Evolutionary conservation across 768 basidiomycete genomes (phyloP), one percentile per base, ranked within the genome.

Genomic region (Phanerochaete carnosa): DNA sequence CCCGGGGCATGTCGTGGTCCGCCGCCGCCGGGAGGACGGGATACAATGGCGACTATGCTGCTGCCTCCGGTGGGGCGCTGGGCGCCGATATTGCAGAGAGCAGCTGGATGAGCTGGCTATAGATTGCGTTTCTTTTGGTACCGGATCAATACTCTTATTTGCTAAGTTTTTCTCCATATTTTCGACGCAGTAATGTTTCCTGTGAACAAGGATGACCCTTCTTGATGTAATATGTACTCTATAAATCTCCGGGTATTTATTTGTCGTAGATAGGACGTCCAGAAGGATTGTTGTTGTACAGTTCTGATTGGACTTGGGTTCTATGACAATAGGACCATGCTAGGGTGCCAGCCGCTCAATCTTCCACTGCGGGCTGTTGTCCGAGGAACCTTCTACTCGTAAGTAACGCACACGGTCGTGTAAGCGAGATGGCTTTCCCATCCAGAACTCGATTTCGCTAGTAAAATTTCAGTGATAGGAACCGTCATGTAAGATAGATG

Each of bases 371-470:
- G 83, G 78, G 25, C 76, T 70, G 46, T 81, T 82, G 13, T 82
- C 80, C 0, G 78, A 63, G 16, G 80, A 75, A 35, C 74, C 79
- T 52, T 79, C 77, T 22, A 74, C 70, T n/a, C 84, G 85, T 53
- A 83, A 76, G 72, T 94, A 94, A 26, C 84, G 85, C 62, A 96
- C 84, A 46, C 95, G 87, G 72, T 98, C 95, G 66, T 98, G 95
- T 53, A 98, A 77, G 39, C 96, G 83, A 26, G 93, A 95, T n/a
- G 93, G 92, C 68, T 94, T 90, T 30, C 96, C 96, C n/a, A 84
- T 81, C 96, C 96, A 98, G 72, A 98, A 98, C 70, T 98, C 96
- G 54, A 98, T 80, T 75, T 98, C 96, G 61, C 95, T 97, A 68
- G 39, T 54, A 3, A 35, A 52, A 62, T 30, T 28, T 15, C 22